Evolutionary conservation across 2,329 filamentous ascomycete species (phyloP).

Genomic region (Thielaviopsis punctulata): DNA sequence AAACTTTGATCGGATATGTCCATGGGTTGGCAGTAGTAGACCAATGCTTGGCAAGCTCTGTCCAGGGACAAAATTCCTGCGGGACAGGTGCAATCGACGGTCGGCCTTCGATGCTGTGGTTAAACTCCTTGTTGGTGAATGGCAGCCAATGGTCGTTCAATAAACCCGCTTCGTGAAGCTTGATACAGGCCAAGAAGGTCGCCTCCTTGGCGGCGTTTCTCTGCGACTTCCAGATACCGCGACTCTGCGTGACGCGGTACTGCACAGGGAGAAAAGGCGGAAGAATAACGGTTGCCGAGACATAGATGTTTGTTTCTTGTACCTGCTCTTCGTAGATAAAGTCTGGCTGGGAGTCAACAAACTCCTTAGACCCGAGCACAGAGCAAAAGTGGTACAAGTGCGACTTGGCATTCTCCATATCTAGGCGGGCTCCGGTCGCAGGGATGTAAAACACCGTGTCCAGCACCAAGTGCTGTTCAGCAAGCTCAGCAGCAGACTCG

Average conservation of each 20-base stretch:
- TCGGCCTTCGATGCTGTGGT: conserved; percentile 22
- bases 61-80: conserved; percentile 30
- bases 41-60: conserved; percentile 27
- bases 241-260: conserved; percentile 37
- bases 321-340: conserved; percentile 37
- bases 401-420: conserved; percentile 53
- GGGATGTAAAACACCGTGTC: conserved; percentile 21
- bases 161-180: conserved; percentile 51
- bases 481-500: conserved; percentile 24
- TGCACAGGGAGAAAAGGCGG: conserved; percentile 51
- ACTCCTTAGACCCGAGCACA: conserved; percentile 37
- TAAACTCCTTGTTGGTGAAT: conserved; percentile 25
- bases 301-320: background rate
- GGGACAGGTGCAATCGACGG: conserved; percentile 21
- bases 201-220: conserved; percentile 62
- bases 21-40: conserved; percentile 12
- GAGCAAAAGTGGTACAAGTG: conserved; percentile 73
- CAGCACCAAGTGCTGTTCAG: conserved; percentile 14
- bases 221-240: conserved; percentile 48
- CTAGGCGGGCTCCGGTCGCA: conserved; percentile 44
- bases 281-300: conserved; percentile 48
- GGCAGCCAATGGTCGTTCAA: conserved; percentile 69
- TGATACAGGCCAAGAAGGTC: conserved; percentile 62
- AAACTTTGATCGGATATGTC: conserved; percentile 20
- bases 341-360: conserved; percentile 47